phyloP scores from a whole-genome alignment of 306 rosid genomes.

The Erythrophleum fordii region DNA sequence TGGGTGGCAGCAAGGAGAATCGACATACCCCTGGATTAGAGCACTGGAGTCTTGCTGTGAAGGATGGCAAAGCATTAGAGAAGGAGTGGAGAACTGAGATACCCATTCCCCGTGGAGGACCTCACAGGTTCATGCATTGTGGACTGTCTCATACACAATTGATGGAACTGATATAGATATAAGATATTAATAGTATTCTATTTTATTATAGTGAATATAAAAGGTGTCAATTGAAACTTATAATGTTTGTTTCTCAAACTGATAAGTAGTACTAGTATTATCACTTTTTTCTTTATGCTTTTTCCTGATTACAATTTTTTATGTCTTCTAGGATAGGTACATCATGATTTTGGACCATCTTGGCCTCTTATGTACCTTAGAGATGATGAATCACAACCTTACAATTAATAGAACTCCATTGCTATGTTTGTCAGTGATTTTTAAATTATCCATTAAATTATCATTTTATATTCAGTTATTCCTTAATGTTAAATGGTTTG shows the following conservation, averaged over 20 bases:
- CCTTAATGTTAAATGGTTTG: slow-evolving; percentile 1
- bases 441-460: slow-evolving; percentile 13
- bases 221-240: background rate
- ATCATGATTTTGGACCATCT: slow-evolving; percentile 23
- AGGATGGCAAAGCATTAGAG: slow-evolving; percentile 81
- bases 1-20: slow-evolving; percentile 99
- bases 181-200: slow-evolving; percentile 6
- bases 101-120: slow-evolving; percentile 97
- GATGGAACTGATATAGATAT: slow-evolving; percentile 22
- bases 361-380: slow-evolving; percentile 27
- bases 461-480: slow-evolving; percentile 12
- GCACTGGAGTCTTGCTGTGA: slow-evolving; percentile 94
- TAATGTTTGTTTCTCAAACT: slow-evolving; percentile 16
- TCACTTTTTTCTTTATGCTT: background rate
- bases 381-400: slow-evolving; percentile 2
- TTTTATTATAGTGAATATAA: slow-evolving; percentile 1
- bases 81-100: slow-evolving; percentile 78
- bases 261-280: background rate
- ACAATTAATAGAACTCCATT: background rate
- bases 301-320: background rate
- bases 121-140: slow-evolving; percentile 72
- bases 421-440: background rate
- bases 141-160: slow-evolving; percentile 7
- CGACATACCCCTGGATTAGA: slow-evolving; percentile 92
- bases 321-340: background rate